phyloP scores from a whole-genome alignment of 176 grass and related monocot genomes.

The Phoenix dactylifera region DNA sequence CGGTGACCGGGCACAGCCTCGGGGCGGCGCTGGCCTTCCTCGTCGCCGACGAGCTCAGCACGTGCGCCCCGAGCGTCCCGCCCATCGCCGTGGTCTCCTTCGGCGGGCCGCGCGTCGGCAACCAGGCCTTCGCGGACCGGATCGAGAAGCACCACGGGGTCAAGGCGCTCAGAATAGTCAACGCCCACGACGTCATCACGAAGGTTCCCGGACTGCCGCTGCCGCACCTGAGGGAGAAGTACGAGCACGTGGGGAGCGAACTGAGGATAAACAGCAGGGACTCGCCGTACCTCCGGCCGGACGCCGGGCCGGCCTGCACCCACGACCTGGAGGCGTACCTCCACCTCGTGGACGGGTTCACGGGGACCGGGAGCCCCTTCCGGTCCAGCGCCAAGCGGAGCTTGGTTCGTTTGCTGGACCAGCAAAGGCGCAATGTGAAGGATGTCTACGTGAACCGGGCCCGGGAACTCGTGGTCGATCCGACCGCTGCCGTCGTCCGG shows the following conservation, averaged over 20 bases:
- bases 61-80: constrained; percentile 19
- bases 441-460: constrained; percentile 68
- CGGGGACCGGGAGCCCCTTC: constrained; percentile 52
- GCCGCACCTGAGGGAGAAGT: constrained; percentile 35
- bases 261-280: constrained; percentile 53
- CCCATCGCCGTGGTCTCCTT: constrained; percentile 62
- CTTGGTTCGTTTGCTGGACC: constrained; percentile 50
- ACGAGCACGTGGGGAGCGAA: constrained; percentile 61
- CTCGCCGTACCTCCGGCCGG: constrained; percentile 69
- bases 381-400: constrained; percentile 59
- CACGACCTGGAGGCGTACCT: constrained; percentile 92
- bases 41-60: constrained; percentile 58
- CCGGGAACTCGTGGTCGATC: constrained; percentile 41
- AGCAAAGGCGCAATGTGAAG: constrained; percentile 68
- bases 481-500: constrained; percentile 11
- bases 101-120: constrained; percentile 43
- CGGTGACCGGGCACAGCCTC: constrained; percentile 68
- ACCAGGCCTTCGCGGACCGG: constrained; percentile 45
- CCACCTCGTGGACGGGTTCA: constrained; percentile 90
- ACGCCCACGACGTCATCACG: constrained; percentile 67
- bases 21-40: constrained; percentile 55
- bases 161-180: constrained; percentile 60
- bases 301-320: constrained; percentile 52
- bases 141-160: constrained; percentile 19
- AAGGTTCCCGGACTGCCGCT: constrained; percentile 51